Base-by-base conservation (phyloP, 2,329 filamentous ascomycete genomes). In the Pseudogymnoascus sp. region DNA sequence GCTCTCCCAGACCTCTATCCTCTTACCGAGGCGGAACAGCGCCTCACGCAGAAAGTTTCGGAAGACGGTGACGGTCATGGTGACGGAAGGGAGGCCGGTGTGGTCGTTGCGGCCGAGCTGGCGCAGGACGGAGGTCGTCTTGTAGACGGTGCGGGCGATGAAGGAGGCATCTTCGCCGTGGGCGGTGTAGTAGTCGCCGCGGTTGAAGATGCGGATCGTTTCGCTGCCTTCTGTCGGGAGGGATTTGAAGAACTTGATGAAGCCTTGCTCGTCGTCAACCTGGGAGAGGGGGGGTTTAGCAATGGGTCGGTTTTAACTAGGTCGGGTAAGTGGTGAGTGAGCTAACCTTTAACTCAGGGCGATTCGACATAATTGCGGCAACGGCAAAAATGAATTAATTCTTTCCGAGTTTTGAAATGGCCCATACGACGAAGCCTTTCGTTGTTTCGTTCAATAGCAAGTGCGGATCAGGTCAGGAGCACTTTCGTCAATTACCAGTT, bases 181-280 rank as follows among this genome's bases (percentile, higher is more conserved):
- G n/a, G 93, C 90, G 5, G 93, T 96, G 75, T 97, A 97, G 83
- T 88, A 99, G 73, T 99, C 95, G 37, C 90, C 89, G 68, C 95
- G 86, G 72, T 97, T 93, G 73, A 97, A 97, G 65, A 99, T 88
- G 62, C 95, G 88, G 62, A 99, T 83, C 0, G 91, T 93, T 63
- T 90, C 88, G 40, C 86, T 83, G 69, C 86, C 85, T 62, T 86
- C 85, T 12, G 80, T 71, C 5, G 91, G 86, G 2, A 99, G 82
- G n/a, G 87, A 88, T 70, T 93, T 93, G 81, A 96, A 99, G 79
- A 92, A 96, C 70, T 88, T 91, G 78, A 97, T 97, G 81, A 99
- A 99, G 69, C 93, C 92, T 73, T 88, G 87, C 80, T 99, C 95
- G 74, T 99, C 95, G 72, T 99, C 96, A 74, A 97, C 91, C 89